Base-by-base conservation (phyloP, 1,284 basidiomycete genomes). In the Earliella scabrosa region DNA sequence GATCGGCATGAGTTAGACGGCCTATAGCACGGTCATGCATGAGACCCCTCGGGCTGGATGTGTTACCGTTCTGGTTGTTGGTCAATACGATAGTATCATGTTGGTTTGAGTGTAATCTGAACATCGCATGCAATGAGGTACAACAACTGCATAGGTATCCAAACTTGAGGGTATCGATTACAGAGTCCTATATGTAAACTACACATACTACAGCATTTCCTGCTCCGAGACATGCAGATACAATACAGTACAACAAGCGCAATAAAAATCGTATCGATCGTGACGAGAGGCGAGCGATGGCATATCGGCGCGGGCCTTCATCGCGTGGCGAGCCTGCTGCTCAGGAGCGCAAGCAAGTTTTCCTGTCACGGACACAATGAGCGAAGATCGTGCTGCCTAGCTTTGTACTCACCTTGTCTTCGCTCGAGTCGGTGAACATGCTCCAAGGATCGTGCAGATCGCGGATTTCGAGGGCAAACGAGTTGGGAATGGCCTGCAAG, bases 391-490 rank as follows among this genome's bases (percentile, higher is more conserved):
- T 35, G 9, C 23, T 4, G n/a, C 13, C 21, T 8, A 18, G 31
- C 36, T 36, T 45, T 40, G 45, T 56, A 34, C 59, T 46, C 38
- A 83, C 88, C 81, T 91, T 91, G 63, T 90, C 87, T 58, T 84
- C 77, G 64, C 82, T 82, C 31, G 79, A 79, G 68, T 91, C 89
- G 1, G 85, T 77, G 60, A 80, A 91, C 74, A 90, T 76, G 52
- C 80, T 77, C 83, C 85, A 89, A 14, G 74, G 68, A 21, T 70
- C 58, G 31, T 52, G 73, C 6, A 71, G 77, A 58, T 83, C 80
- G 26, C 71, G 73, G 63, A 90, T 84, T 60, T 84, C 84, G 21
- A 91, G 71, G 1, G 82, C 87, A 69, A 91, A 90, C 0, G 89
- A 87, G 64, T 86, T 76, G 3, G 86, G 80, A 41, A 91, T 85